phyloP scores from a whole-genome alignment of 306 rosid species.

The Malus fusca region DNA sequence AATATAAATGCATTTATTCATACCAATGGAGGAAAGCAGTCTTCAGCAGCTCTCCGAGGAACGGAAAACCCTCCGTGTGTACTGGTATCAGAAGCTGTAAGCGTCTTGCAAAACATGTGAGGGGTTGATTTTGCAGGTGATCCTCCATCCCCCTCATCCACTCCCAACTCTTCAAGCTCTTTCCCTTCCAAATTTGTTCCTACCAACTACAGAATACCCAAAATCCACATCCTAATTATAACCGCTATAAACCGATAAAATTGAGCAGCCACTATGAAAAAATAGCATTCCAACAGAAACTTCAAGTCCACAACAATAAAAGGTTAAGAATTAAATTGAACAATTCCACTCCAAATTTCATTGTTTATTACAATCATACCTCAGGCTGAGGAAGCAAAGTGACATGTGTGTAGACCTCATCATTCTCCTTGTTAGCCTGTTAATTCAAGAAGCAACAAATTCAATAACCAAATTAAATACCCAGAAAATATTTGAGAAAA shows the following conservation, averaged over 20 bases:
- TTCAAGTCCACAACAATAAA: conserved; percentile 11
- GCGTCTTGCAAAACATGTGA: conserved; percentile 98
- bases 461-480: conserved; percentile 1
- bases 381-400: conserved; percentile 76
- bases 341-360: background rate
- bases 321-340: conserved; percentile 4
- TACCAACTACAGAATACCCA: conserved; percentile 39
- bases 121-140: conserved; percentile 74
- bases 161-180: conserved; percentile 55
- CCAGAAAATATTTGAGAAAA: background rate
- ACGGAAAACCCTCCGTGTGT: conserved; percentile 97
- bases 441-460: conserved; percentile 9
- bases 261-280: background rate
- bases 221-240: conserved; percentile 14
- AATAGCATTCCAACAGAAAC: conserved; percentile 15
- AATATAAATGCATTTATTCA: conserved; percentile 8
- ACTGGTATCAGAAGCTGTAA: conserved; percentile 95
- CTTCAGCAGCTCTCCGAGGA: conserved; percentile 98
- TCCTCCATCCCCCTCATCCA: conserved; percentile 63
- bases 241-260: background rate
- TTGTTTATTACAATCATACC: conserved; percentile 36
- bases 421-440: conserved; percentile 96
- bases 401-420: conserved; percentile 88
- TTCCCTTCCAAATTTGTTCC: conserved; percentile 52
- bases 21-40: conserved; percentile 95